Base-by-base conservation (phyloP, 495 filamentous ascomycete species). In the Cercophora samala region DNA sequence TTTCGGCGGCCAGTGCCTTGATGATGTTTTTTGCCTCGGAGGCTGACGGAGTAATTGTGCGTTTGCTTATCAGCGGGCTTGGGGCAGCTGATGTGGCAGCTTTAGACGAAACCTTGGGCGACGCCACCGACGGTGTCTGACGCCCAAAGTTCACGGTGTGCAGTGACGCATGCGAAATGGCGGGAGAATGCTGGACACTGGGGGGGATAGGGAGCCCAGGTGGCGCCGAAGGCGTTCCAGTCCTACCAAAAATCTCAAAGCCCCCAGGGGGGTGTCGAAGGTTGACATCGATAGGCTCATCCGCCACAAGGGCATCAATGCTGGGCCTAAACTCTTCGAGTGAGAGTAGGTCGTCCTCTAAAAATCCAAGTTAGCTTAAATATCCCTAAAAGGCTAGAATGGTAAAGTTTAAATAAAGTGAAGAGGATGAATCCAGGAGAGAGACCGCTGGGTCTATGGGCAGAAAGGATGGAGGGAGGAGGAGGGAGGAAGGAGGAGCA, bases 121-220 rank as follows among this genome's bases (percentile, higher is more conserved):
- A n/a, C 29, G 65, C 68, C 9, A 70, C 70, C 0, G 76, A 68
- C 5, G 75, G 67, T 17, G 71, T 70, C 58, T 70, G 70, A 2
- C 63, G 72, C 0, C 68, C 67, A 3, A 58, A 26, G 15, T 22
- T 61, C 0, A 58, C 62, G 0, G 56, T 52, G 15, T 55, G 67
- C 11, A 72, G 18, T 22, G 75, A 75, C 5, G 73, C 62, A 58
- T 73, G 70, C 1, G 73, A 72, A 5, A 70, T 59, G 9, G 70
- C 68, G 0, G 81, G 79, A 0, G 80, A 76, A 25, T 86, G 79
- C 65, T 89, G 86, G 3, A 79, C 75, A 62, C 84, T 84, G 4
- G 84, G 82, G 4, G 84, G 82, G 15, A 87, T 73, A 17, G 84
- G 84, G 55, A 92, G 85, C 0, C 90, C 90, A 24, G 90, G 90